A percentile compares a stretch with the other conserved stretches of the same genome.
Conservation (phyloP, 352 stramenopile genomes). For the Detonula confervacea region DNA sequence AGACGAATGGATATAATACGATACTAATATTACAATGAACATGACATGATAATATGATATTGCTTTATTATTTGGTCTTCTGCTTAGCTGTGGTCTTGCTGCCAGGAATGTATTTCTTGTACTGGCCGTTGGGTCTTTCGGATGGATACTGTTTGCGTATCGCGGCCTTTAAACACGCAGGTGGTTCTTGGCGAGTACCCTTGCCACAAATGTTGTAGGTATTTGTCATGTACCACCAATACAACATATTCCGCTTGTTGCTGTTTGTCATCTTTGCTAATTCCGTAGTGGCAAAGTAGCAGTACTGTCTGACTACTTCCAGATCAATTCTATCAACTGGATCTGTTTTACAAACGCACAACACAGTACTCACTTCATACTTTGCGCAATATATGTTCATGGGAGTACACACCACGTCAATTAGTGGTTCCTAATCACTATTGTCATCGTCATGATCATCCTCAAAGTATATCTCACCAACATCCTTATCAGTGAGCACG, state of each 20-base stretch:
- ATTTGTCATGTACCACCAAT: constrained; percentile 22
- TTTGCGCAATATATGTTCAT: background rate
- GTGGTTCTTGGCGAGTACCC: background rate
- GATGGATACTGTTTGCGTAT: constrained; percentile 2
- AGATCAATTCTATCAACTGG: constrained; percentile 2
- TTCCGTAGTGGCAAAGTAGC: constrained; percentile 4
- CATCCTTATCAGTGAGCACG: too few relatives aligned
- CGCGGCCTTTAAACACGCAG: background rate
- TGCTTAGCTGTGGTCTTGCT: too few relatives aligned
- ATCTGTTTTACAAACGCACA: constrained; percentile 7
- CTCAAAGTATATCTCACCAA: too few relatives aligned
- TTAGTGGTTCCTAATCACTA: too few relatives aligned
- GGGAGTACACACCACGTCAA: background rate
- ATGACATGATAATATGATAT: background rate
- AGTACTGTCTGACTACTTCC: background rate
- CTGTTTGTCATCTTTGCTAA: constrained; percentile 9
- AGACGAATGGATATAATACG: background rate
- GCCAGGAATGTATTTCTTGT: background rate
- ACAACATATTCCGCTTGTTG: constrained; percentile 13
- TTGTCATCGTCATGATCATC: too few relatives aligned
- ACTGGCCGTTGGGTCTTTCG: background rate
- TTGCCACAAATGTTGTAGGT: constrained; percentile 17
- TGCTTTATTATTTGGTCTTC: too few relatives aligned
- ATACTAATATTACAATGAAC: too few relatives aligned
- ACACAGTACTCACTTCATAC: constrained; percentile 1